These are phyloP conservation scores for Chalaropsis ovoidea DNA, from an alignment of 2,329 filamentous ascomycete genomes.

Conservation along the genomic window DNA sequence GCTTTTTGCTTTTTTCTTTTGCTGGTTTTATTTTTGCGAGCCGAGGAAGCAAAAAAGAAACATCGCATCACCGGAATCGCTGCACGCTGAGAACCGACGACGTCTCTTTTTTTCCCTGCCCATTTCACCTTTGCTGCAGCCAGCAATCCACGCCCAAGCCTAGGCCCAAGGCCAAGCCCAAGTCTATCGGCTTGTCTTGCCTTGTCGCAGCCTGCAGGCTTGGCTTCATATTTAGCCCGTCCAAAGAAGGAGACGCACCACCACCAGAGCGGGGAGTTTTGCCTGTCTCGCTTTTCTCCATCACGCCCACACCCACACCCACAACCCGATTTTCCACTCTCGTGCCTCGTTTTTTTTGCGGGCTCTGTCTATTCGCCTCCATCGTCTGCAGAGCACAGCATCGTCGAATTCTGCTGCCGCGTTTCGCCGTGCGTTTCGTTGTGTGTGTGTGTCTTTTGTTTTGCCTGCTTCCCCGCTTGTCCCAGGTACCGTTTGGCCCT, in stretches of 20 bases:
- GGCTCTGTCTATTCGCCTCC: not conserved
- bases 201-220: not conserved
- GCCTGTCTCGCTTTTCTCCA: not conserved
- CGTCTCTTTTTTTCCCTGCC: not conserved
- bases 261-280: conserved; percentile 7
- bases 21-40: not conserved
- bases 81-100: not conserved
- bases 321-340: not conserved
- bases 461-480: not conserved
- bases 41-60: not conserved
- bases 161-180: not conserved
- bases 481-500: not conserved
- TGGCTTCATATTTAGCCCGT: not conserved
- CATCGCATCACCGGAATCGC: not conserved
- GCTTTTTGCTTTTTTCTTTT: conserved; percentile 2
- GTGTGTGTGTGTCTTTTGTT: not conserved
- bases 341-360: not conserved
- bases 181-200: not conserved
- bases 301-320: not conserved
- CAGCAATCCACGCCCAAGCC: not conserved
- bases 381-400: not conserved
- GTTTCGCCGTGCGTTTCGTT: too few relatives aligned
- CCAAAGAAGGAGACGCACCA: not conserved
- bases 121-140: not conserved
- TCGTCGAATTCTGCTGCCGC: too few relatives aligned